Base-by-base conservation (phyloP, 2,329 filamentous ascomycete species). In the Fusarium camptoceras region DNA sequence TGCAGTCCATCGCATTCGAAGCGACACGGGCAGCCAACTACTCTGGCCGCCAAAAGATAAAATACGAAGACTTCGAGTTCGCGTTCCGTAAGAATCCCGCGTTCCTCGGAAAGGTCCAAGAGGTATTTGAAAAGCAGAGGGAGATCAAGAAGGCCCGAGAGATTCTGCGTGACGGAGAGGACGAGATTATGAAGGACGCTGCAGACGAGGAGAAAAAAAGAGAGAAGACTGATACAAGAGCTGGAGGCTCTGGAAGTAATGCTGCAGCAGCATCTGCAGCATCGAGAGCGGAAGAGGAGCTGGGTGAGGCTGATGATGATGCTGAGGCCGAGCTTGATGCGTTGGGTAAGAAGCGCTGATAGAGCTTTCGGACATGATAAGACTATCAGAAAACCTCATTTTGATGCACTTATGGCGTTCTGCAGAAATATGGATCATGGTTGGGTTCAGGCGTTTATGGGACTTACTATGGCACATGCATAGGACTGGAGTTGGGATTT, bases 21-120 rank as follows among this genome's bases (percentile, higher is more conserved):
- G 95, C 96, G 6, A 93, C 94, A 7, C 89, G 93, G 46, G 91
- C 91, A 55, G 96, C 96, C 1, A 90, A 93, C 79, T 93, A 97
- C 80, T 90, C 92, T 4, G 92, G 94, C 1, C 92, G 96, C 3
- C 93, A 97, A 76, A 99, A 99, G 83, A 94, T 99, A 82, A 99
- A 99, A 80, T 93, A 97, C 76, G 95, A 98, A 76, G 96, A 99
- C 81, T 97, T 99, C 83, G 94, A 97, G 77, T 99, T 97, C 81
- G 94, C 94, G 41, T 88, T 98, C 73, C 89, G 96, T 31, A 89
- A 92, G 70, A 97, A 98, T 76, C 91, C 92, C 11, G 85, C 88
- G 63, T 97, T 97, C 78, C 85, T 98, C 44, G 96, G 96, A 50
- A 90, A 95, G 76, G 94, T 98, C 57, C 90, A 93, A 78, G 94